These are phyloP conservation scores for Neurospora africana DNA, from an alignment of 495 filamentous ascomycete species.

Conservation along the genomic window DNA sequence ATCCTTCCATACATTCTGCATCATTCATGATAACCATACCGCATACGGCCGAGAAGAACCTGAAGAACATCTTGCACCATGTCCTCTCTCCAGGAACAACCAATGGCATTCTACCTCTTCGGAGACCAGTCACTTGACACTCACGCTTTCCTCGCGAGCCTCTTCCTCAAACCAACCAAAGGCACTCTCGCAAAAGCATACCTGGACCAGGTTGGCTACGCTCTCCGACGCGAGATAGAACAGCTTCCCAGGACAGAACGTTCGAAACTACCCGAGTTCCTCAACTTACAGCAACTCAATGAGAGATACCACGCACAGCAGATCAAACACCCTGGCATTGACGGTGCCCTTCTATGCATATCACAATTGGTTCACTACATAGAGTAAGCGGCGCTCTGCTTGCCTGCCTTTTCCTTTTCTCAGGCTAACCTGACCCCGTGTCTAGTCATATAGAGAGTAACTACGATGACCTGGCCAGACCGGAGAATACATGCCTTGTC, in stretches of 20 bases:
- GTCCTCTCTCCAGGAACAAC: not conserved
- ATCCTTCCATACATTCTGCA: not conserved
- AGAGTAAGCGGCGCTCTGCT: constrained; percentile 42
- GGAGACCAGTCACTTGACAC: constrained; percentile 74
- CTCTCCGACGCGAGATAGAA: constrained; percentile 53
- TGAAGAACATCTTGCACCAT: not conserved
- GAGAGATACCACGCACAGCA: constrained; percentile 52
- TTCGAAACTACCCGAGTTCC: constrained; percentile 55
- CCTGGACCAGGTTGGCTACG: constrained; percentile 50
- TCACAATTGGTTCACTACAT: constrained; percentile 68
- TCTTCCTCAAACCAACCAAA: constrained; percentile 47
- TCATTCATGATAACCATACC: not conserved
- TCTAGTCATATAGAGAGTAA: constrained; percentile 36
- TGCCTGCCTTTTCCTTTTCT: not conserved
- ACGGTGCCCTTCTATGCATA: constrained; percentile 59
- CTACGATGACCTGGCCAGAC: constrained; percentile 31
- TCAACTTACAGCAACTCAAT: constrained; percentile 58
- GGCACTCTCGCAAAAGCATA: constrained; percentile 56
- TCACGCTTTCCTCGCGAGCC: constrained; percentile 53
- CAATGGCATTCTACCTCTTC: constrained; percentile 47
- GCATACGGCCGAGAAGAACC: not conserved
- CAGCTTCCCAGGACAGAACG: constrained; percentile 49
- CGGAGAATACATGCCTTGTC: constrained; percentile 39
- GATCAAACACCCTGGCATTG: constrained; percentile 48
- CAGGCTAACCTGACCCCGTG: constrained; percentile 11